phyloP scores from a whole-genome alignment of 352 stramenopile genomes.

The Peronospora belbahrii region DNA sequence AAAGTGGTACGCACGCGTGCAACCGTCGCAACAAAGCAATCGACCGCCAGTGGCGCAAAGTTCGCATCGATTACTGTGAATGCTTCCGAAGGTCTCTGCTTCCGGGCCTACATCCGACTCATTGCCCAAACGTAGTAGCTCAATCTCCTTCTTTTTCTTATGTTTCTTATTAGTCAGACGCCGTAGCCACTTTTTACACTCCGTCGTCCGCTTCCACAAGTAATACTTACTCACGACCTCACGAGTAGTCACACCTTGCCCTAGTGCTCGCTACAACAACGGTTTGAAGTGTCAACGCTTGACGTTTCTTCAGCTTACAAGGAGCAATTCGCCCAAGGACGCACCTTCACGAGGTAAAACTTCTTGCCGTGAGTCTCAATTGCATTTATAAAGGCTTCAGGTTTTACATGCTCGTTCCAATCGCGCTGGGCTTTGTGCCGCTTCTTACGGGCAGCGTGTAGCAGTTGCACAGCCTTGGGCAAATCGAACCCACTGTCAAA shows the following conservation, averaged over 20 bases:
- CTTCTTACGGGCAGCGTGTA: constrained; percentile 29
- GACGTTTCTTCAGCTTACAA: not conserved
- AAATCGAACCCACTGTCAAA: constrained; percentile 49
- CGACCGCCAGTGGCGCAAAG: constrained; percentile 57
- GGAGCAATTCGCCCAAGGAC: not conserved
- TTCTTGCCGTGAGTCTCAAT: constrained; percentile 45
- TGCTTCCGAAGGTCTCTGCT: constrained; percentile 30
- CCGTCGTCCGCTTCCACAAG: constrained; percentile 51
- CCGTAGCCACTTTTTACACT: constrained; percentile 43
- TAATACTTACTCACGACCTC: constrained; percentile 64
- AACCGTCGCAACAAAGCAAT: constrained; percentile 62
- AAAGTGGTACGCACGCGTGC: constrained; percentile 60
- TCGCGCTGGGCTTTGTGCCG: constrained; percentile 17
- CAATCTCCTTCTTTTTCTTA: constrained; percentile 49
- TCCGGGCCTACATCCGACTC: constrained; percentile 15
- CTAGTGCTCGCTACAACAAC: constrained; percentile 35
- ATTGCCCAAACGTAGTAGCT: constrained; percentile 34
- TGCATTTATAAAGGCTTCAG: constrained; percentile 38
- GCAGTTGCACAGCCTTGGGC: constrained; percentile 27
- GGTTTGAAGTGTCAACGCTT: constrained; percentile 1
- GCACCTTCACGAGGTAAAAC: constrained; percentile 54
- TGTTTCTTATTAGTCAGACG: constrained; percentile 30
- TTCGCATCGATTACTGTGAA: constrained; percentile 60
- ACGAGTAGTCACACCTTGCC: constrained; percentile 22
- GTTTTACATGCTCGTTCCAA: constrained; percentile 20